Percentiles rank a stretch among this genome's conserved stretches.
These are phyloP conservation scores for Fusarium sp. DNA, from an alignment of 2,329 filamentous ascomycete species.

Conservation along the genomic window DNA sequence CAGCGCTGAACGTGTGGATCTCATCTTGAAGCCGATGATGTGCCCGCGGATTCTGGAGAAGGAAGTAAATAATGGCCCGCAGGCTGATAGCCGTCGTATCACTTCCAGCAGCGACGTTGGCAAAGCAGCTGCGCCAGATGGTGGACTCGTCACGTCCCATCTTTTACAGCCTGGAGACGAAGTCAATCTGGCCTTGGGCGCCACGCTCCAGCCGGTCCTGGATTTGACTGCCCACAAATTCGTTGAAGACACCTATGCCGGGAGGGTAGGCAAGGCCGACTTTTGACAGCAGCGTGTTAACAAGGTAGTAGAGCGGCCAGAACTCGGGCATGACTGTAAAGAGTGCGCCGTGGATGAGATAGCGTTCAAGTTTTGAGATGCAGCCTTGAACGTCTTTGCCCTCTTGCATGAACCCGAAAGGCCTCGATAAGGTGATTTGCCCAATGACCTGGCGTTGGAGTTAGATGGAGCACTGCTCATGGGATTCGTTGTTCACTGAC, in stretches of 20 bases:
- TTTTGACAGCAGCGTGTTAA: not conserved
- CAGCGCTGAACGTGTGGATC: not conserved
- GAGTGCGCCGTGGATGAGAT: not conserved
- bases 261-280: not conserved
- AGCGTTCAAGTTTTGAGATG: slow-evolving; percentile 14
- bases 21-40: not conserved
- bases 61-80: slow-evolving; percentile 2
- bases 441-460: not conserved
- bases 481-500: not conserved
- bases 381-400: slow-evolving; percentile 6
- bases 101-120: slow-evolving; percentile 11
- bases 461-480: not conserved
- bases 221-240: slow-evolving; percentile 8
- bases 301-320: not conserved
- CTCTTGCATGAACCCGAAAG: slow-evolving; percentile 13
- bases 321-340: slow-evolving; percentile 11
- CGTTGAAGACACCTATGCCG: not conserved
- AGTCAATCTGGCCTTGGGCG: not conserved
- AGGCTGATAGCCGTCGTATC: slow-evolving; percentile 13
- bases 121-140: slow-evolving; percentile 7
- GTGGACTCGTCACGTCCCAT: slow-evolving; percentile 2
- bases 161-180: not conserved
- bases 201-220: slow-evolving; percentile 1
- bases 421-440: slow-evolving; percentile 1
- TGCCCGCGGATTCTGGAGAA: not conserved